Evolutionary conservation across 2,329 filamentous ascomycete genomes (phyloP), one percentile per base, ranked within the genome.

Genomic region (Colletotrichum karsti): DNA sequence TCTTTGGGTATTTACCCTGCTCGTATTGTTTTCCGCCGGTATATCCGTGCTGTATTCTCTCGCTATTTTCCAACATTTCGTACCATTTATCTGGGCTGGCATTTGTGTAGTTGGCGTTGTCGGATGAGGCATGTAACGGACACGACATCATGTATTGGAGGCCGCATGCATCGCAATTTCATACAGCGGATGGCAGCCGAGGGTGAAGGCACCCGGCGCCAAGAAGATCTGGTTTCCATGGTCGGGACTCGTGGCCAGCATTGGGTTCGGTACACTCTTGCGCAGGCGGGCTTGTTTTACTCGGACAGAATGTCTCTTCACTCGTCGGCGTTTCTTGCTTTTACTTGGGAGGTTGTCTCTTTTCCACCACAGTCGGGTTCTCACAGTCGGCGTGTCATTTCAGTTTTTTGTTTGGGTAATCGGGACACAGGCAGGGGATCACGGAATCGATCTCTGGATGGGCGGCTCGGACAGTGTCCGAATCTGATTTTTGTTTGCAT

Each of bases 31-130:
- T 61, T 44, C 28, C 26, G 41, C 48, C 56, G 66, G 62, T 66
- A 62, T 56, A 67, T 20, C 63, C 66, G 66, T 60, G 55, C 51
- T 69, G 55, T 69, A 69, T 69, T 65, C 53, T 67, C 51, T 57
- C 51, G 50, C 20, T 58, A 51, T 30, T 50, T 42, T 37, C 28
- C 37, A 22, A 28, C 33, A 44, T 50, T 28, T 30, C 24, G 33
- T 24, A 22, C 39, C 22, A 41, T 44, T 20, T 46, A 50, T 26
- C 44, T 60, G 44, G 60, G 30, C 20, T 8, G 22, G 33, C 50
- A 56, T 30, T 44, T 37, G 13, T 46, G 35, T 46, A 24, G 28
- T 46, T 44, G 59, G 60, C 44, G 64, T 64, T 67, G 39, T 57
- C 18, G 60, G 64, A 46, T 10, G 51, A 57, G 46, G 61, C 53